Evolutionary conservation across 2,329 filamentous ascomycete genomes (phyloP), one percentile per base, ranked within the genome.

Genomic region (Calonectria multiphialidica): DNA sequence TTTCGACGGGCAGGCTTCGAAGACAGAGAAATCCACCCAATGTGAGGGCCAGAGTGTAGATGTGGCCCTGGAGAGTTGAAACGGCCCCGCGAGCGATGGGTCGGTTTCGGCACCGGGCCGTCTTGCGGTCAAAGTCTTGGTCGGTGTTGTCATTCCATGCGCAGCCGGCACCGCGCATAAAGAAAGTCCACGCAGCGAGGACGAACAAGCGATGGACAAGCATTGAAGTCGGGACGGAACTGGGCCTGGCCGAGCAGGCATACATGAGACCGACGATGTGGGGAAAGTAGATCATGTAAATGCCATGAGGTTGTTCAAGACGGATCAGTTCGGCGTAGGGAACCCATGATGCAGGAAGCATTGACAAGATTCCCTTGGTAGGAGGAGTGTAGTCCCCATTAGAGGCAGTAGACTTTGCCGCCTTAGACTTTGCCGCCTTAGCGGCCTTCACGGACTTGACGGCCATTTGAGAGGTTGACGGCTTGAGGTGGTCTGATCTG

Each of bases 91-190:
- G 81, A 15, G 88, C 87, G 74, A 89, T 86, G 2, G 68, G 68
- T 21, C 89, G 84, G 72, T 87, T 84, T 40, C 85, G 85, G 47
- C 87, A 89, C 45, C 89, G 85, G 74, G 83, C 84, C 12, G 89
- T 88, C 72, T 86, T 82, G 4, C 87, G 86, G 75, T 91, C 89
- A 64, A 89, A 82, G 53, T 88, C 87, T 59, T 86, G 84, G 75
- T 91, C 89, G 80, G 88, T 85, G 40, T 86, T 84, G 75, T 91
- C 89, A 77, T 91, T 91, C 82, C 89, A 90, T 0, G 88, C 84
- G 77, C 89, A 91, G 5, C 68, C 68, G 47, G 68, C 68, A 16
- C 49, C 49, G 18, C 86, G 85, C 81, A 89, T 84, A 64, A 90
- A 83, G 73, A 89, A 78, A 18, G 85, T 86, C 72, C 68, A 76